phyloP scores from a whole-genome alignment of 345 rosid genomes.

The Eutrema japonicum region DNA sequence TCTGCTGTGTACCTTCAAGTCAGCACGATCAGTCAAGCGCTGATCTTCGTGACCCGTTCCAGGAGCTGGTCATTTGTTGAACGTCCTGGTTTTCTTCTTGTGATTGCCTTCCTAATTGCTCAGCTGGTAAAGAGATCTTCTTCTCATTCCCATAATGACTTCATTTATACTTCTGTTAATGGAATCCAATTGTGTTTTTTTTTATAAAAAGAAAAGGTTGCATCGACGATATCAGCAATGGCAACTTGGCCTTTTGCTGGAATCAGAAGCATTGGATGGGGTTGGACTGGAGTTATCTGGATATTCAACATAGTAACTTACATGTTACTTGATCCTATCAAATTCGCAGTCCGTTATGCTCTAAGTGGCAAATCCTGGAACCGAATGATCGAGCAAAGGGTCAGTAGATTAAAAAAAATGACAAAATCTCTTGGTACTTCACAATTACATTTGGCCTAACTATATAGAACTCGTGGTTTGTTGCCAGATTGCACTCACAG shows the following conservation, averaged over 20 bases:
- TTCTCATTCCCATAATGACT: neutral
- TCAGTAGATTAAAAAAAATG: conserved; percentile 27
- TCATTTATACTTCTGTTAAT: neutral
- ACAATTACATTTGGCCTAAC: conserved; percentile 3
- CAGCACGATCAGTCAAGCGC: conserved; percentile 83
- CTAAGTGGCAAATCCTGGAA: conserved; percentile 81
- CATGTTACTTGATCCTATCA: conserved; percentile 83
- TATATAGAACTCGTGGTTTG: neutral
- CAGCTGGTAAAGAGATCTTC: conserved; percentile 48
- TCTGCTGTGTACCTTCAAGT: conserved; percentile 65
- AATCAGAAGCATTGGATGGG: conserved; percentile 72
- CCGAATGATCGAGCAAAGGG: conserved; percentile 67
- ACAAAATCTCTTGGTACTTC: neutral
- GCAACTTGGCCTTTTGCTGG: conserved; percentile 69
- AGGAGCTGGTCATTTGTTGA: conserved; percentile 62
- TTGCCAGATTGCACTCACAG: conserved; percentile 48
- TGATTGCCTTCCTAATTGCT: conserved; percentile 69
- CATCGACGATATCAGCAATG: conserved; percentile 63
- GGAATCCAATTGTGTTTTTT: neutral
- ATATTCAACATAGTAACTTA: conserved; percentile 66
- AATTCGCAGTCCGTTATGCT: conserved; percentile 71
- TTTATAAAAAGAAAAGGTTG: conserved; percentile 51
- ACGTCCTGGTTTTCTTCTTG: conserved; percentile 69
- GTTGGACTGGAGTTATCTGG: conserved; percentile 82
- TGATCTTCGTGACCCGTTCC: conserved; percentile 73